Evolutionary conservation across 352 stramenopile genomes (phyloP).

Genomic region (Phytophthora meadii): DNA sequence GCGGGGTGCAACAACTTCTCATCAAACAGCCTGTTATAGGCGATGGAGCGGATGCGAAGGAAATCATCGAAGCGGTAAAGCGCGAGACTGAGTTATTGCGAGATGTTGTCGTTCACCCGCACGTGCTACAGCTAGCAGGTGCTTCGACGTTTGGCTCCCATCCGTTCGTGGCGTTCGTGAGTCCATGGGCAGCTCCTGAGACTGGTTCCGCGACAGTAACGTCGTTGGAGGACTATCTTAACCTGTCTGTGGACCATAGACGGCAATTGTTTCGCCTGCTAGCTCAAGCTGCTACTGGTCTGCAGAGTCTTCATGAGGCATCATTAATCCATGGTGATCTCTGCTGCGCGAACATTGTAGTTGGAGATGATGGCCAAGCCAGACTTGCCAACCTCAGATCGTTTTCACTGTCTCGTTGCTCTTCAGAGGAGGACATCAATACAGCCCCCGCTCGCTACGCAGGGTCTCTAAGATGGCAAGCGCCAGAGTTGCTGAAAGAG

Average conservation of each 20-base stretch:
- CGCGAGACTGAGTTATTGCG: conserved; percentile 51
- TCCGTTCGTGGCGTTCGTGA: conserved; percentile 67
- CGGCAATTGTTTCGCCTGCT: conserved; percentile 52
- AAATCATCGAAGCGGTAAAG: conserved; percentile 37
- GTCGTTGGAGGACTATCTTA: conserved; percentile 66
- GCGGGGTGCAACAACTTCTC: conserved; percentile 37
- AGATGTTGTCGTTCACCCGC: conserved; percentile 49
- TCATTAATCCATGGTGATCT: conserved; percentile 59
- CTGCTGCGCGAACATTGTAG: conserved; percentile 61
- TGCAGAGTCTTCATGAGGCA: conserved; percentile 65
- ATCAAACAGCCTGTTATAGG: conserved; percentile 54
- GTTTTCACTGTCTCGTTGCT: conserved; percentile 38
- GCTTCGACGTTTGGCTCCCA: conserved; percentile 51
- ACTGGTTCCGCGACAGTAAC: conserved; percentile 32
- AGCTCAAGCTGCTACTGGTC: conserved; percentile 49
- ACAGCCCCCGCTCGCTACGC: conserved; percentile 1
- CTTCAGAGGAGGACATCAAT: conserved; percentile 1
- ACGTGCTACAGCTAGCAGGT: conserved; percentile 64
- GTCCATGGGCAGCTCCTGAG: conserved; percentile 39
- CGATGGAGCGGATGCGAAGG: conserved; percentile 1
- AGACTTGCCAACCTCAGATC: conserved; percentile 59
- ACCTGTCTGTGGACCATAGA: conserved; percentile 46
- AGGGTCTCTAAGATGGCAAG: conserved; percentile 59
- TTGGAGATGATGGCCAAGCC: conserved; percentile 64
- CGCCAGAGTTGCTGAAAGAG: conserved; percentile 50